These are phyloP conservation scores for Cyclanthera cordifolia DNA, from an alignment of 306 rosid genomes.

Conservation along the genomic window DNA sequence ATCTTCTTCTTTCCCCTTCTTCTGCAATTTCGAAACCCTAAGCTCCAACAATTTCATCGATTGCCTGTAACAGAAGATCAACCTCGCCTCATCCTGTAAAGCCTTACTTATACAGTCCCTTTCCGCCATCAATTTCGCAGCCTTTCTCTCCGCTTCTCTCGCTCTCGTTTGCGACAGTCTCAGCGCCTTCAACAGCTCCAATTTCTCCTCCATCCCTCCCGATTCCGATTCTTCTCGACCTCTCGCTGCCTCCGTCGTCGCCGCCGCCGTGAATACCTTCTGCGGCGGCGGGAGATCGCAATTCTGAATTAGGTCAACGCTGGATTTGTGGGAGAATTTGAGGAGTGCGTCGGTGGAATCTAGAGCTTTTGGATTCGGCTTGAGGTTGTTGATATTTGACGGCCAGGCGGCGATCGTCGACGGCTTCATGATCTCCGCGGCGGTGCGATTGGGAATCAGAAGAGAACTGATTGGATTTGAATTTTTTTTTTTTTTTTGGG, in stretches of 20 bases:
- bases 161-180: conserved; percentile 66
- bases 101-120: conserved; percentile 37
- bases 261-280: conserved; percentile 45
- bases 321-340: conserved; percentile 26
- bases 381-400: conserved; percentile 16
- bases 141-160: conserved; percentile 65
- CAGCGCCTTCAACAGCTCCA: conserved; percentile 64
- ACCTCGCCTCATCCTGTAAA: conserved; percentile 46
- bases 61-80: conserved; percentile 47
- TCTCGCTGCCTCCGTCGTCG: neutral
- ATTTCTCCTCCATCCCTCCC: conserved; percentile 23
- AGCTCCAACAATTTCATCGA: conserved; percentile 61
- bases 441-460: neutral
- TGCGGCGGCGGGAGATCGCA: conserved; percentile 94
- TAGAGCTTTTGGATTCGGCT: conserved; percentile 6
- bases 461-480: conserved; percentile 3
- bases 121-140: conserved; percentile 36
- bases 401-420: conserved; percentile 18
- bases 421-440: neutral
- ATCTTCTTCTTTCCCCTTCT: conserved; percentile 12
- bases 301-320: conserved; percentile 63
- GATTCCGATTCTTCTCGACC: conserved; percentile 14
- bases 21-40: conserved; percentile 40
- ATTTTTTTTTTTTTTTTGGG: too few relatives aligned
- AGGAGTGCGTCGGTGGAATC: conserved; percentile 23